Evolutionary conservation across 1,284 basidiomycete species (phyloP), one percentile per base, ranked within the genome.

Genomic region (Sparassis latifolia): DNA sequence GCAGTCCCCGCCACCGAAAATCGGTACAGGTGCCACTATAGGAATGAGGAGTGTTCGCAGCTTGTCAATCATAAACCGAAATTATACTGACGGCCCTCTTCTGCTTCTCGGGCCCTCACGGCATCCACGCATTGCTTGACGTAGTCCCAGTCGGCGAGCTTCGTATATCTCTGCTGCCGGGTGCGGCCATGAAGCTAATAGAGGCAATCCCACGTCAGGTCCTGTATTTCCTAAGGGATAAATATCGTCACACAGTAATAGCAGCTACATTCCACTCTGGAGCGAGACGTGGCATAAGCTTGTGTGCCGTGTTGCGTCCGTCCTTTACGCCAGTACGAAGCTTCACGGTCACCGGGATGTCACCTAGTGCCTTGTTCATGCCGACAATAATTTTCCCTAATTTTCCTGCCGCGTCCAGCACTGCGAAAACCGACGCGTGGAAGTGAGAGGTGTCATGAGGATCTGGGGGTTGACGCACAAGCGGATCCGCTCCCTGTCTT

Each of bases 1-100:
- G 57, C 88, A 91, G 64, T 99, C 96, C 0, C 96, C 96, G 35
- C 94, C 94, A 7, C 96, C 96, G 60, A 97, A 97, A 41, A 99
- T 92, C 0, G 96, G 95, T 10, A 98, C 77, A 0, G 89, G 81
- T 0, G 84, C 78, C 45, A 97, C 88, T 91, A 49, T 5, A 30
- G 55, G 35, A 47, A 37, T 35, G 42, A 0, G 33, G 27, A 35
- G 29, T 49, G 31, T 38, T 29, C 28, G 41, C 38, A 46, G n/a
- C 37, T 42, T 30, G 35, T 12, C 3, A 12, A 31, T 27, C 33
- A 7, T 32, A 10, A n/a, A 10, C 1, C 39, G 40, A 39, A 20
- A 27, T 9, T 37, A 30, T 12, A 76, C 84, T 52, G 59, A 89
- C 88, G 59, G 58, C 84, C 84, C 56, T 89, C 81, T 29, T 95